A percentile compares a stretch with the other conserved stretches of the same genome.
Conservation (phyloP, 306 rosid genomes). For the Acacia acuminata region DNA sequence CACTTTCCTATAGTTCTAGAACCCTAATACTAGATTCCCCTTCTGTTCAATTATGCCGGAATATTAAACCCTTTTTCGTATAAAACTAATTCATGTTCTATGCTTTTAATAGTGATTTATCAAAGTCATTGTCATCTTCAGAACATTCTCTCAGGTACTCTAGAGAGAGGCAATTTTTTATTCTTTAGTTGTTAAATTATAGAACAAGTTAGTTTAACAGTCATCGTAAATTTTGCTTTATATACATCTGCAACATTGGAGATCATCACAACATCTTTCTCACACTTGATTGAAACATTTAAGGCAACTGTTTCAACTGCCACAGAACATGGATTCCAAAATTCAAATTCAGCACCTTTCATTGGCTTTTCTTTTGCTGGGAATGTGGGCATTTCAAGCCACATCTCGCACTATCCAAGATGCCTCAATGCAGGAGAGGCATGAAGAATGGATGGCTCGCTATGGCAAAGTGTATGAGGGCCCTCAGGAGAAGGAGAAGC, state of each 20-base stretch:
- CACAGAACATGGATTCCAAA: slow-evolving; percentile 24
- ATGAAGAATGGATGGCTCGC: slow-evolving; percentile 38
- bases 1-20: neutral
- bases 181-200: neutral
- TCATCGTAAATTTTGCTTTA: neutral
- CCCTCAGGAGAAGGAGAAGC: slow-evolving; percentile 20
- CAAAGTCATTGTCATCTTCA: neutral
- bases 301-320: neutral
- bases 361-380: slow-evolving; percentile 33
- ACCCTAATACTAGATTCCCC: neutral
- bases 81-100: neutral
- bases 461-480: slow-evolving; percentile 24
- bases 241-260: neutral
- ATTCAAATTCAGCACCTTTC: neutral
- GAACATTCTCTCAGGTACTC: neutral
- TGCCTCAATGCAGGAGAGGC: slow-evolving; percentile 28
- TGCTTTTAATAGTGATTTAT: neutral
- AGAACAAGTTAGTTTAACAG: neutral
- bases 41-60: neutral
- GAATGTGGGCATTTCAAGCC: slow-evolving; percentile 30
- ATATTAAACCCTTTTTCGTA: neutral
- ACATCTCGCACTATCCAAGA: slow-evolving; percentile 39
- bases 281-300: neutral
- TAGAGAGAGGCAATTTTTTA: neutral
- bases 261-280: neutral